Conservation (phyloP, 306 rosid genomes). For the Castanospermum australe region DNA sequence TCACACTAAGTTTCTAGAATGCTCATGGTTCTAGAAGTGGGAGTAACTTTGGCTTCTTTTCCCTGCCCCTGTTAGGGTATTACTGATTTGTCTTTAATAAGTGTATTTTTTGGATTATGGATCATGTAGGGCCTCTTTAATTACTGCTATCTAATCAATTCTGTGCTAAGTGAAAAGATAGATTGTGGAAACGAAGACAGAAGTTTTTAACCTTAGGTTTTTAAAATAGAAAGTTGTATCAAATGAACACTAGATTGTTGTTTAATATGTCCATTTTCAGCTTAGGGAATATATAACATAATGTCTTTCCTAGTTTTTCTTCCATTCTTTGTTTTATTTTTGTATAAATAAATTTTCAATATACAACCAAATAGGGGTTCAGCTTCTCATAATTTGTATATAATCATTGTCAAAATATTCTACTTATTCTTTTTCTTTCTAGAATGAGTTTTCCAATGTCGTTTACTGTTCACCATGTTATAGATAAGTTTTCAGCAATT, state of each 20-base stretch:
- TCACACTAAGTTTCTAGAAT: background rate
- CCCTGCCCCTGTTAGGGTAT: background rate
- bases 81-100: background rate
- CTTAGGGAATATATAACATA: background rate
- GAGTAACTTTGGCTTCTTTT: background rate
- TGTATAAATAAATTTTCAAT: background rate
- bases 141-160: background rate
- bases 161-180: background rate
- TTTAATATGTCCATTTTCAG: background rate
- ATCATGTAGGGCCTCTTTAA: background rate
- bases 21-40: background rate
- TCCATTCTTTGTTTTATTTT: background rate
- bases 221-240: background rate
- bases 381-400: background rate
- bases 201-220: background rate
- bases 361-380: background rate
- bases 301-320: background rate
- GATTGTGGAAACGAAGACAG: background rate
- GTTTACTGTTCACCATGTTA: background rate
- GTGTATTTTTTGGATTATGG: background rate
- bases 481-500: background rate
- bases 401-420: background rate
- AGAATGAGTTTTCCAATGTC: background rate
- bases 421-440: background rate
- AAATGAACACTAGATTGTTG: background rate